Base-by-base conservation (phyloP, 495 filamentous ascomycete species). In the Aspergillus baeticus region DNA sequence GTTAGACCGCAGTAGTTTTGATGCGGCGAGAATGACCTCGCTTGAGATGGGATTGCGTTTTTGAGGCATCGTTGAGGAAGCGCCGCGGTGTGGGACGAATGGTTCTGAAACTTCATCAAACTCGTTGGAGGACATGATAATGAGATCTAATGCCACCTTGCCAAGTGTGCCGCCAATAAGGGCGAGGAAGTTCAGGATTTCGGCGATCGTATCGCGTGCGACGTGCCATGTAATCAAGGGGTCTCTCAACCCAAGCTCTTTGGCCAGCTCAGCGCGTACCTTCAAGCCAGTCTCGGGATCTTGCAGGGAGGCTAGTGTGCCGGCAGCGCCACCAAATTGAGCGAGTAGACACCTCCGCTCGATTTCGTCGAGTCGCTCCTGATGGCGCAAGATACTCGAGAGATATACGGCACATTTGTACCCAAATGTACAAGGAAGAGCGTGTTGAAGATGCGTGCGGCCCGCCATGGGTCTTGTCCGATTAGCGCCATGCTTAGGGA, bases 101-200 rank as follows among this genome's bases (percentile, higher is more conserved):
- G 78, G 79, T 53, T 82, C 79, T 2, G 73, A 69, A 15, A 80
- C 75, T 52, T 82, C 78, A 18, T 73, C 67, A n/a, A 80, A 57
- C 58, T 82, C 79, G 54, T 77, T 82, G 0, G 76, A 78, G 6
- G 74, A 77, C 79, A 81, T 82, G 64, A 79, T 65, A 13, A 80
- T 81, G 2, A 82, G 55, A 53, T 82, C 78, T 15, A 78, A 61
- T 0, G 79, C 79, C 8, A 82, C 44, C 62, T 82, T 82, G 23
- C 75, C 76, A 51, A 81, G 63, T 13, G 71, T 69, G 0, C 76
- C 77, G 8, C 76, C 78, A 18, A 82, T 63, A 14, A 81, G 62
- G 1, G 77, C 77, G 7, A 82, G 71, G 56, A 75, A 76, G 36
- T 78, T 78, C 10, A 66, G 55, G 20, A 79, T 73, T 55, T 82